Percentiles rank a stretch among this genome's conserved stretches.
Conservation (phyloP, 108 stramenopile genomes). For the Hondaea fermentalgiana region DNA sequence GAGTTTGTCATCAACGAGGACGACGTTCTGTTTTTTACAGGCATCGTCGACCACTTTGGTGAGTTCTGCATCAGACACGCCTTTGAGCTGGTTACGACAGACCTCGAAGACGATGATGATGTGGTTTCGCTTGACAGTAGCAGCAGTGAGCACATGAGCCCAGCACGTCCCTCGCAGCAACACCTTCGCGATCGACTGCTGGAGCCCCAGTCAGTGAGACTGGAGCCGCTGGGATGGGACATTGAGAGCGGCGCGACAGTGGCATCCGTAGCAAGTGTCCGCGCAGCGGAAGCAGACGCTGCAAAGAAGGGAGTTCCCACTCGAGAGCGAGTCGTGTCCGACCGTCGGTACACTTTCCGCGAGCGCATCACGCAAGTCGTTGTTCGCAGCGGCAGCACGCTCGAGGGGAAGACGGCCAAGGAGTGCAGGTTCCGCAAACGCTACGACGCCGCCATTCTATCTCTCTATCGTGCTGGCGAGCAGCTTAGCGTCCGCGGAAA, state of each 20-base stretch:
- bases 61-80: slow-evolving; percentile 69
- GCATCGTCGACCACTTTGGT: slow-evolving; percentile 67
- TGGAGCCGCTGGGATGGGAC: not conserved
- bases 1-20: slow-evolving; percentile 71
- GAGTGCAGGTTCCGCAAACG: slow-evolving; percentile 13
- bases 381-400: not conserved
- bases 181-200: not conserved
- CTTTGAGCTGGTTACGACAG: slow-evolving; percentile 60
- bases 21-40: slow-evolving; percentile 75
- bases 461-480: not conserved
- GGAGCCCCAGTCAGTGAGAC: not conserved
- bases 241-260: not conserved
- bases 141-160: no score
- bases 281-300: not conserved
- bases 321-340: not conserved
- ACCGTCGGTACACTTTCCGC: not conserved
- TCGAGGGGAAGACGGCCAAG: slow-evolving; percentile 7
- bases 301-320: not conserved
- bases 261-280: not conserved
- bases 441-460: slow-evolving; percentile 5
- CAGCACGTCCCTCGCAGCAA: not conserved
- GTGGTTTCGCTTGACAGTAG: not conserved
- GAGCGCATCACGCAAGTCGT: not conserved
- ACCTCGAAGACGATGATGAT: slow-evolving; percentile 45
- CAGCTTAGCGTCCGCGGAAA: not conserved